Evolutionary conservation across 257 asterid genomes (phyloP), one percentile per base, ranked within the genome.

Genomic region (Rauvolfia tetraphylla): DNA sequence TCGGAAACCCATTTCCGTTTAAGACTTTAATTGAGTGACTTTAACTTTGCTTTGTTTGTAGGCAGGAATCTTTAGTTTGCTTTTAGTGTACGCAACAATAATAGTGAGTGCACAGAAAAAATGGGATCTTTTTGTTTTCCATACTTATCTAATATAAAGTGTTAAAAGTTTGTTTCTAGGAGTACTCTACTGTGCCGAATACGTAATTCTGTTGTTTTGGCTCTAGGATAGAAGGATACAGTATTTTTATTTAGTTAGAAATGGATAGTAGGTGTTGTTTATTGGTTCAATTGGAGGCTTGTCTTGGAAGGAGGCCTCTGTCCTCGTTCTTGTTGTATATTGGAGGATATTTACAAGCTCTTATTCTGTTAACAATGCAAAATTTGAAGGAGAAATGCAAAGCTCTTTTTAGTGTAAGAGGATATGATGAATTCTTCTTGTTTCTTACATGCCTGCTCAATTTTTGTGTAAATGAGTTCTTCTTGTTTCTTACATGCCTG

Each of bases 61-160:
- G 85, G 78, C 81, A 74, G 88, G 91, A 85, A 87, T 88, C 85
- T 86, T 83, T 71, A 70, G 69, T 75, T 90, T 90, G 89, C 98
- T 87, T 91, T 69, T 83, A 67, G 79, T 72, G 71, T 81, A 88
- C 87, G 93, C 92, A 87, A 93, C 82, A 78, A 67, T 84, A 79
- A 49, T 78, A 68, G 80, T 42, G 80, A 71, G 74, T 53, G 67
- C 63, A 66, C 78, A 56, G 61, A 75, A 84, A 56, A 58, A 27
- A 39, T 66, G 66, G 31, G 38, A 80, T 38, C 83, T 59, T 79
- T 76, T 80, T 80, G 75, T 76, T 57, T 82, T 72, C 76, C 70
- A 36, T 76, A 68, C 76, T 72, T 51, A 46, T 74, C 75, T 79
- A 75, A 78, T 74, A 74, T 68, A 81, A 76, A 70, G 34, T 69